Evolutionary conservation across 768 basidiomycete species (phyloP).

Genomic region (Trametes sanguinea): DNA sequence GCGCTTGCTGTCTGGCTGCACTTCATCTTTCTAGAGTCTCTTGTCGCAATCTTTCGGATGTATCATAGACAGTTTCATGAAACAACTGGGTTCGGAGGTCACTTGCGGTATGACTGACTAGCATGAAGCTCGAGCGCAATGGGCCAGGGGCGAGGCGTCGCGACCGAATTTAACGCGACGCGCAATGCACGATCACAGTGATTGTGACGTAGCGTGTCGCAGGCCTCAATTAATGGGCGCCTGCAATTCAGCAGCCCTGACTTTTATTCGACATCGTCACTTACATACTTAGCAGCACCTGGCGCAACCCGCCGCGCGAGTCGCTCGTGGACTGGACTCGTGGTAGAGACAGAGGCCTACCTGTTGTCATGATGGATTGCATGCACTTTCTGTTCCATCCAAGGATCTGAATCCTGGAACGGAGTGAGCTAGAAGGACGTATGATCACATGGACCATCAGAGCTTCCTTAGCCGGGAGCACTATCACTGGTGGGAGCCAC

Average conservation of each 20-base stretch:
- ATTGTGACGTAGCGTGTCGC: conserved; percentile 6
- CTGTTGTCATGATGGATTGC: too few species aligned
- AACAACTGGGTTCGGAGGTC: conserved; percentile 2
- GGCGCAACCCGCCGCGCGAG: too few species aligned
- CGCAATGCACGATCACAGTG: background rate
- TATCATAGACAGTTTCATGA: conserved; percentile 8
- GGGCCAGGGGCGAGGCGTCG: too few species aligned
- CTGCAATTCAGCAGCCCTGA: background rate
- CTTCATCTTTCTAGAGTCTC: background rate
- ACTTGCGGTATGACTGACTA: background rate
- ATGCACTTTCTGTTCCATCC: too few species aligned
- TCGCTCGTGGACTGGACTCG: too few species aligned
- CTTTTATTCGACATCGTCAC: too few species aligned
- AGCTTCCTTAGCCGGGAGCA: conserved; percentile 7
- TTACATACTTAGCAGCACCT: too few species aligned
- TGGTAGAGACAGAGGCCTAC: too few species aligned
- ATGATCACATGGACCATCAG: conserved; percentile 11
- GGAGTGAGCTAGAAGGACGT: background rate
- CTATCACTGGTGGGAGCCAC: conserved; percentile 3
- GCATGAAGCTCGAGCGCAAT: too few species aligned
- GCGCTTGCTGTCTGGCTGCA: background rate
- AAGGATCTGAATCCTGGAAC: background rate
- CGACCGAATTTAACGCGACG: background rate
- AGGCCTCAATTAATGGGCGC: background rate
- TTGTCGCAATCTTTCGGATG: background rate